Base-by-base conservation (phyloP, 2,329 filamentous ascomycete genomes). In the Diplodia scrobiculata region DNA sequence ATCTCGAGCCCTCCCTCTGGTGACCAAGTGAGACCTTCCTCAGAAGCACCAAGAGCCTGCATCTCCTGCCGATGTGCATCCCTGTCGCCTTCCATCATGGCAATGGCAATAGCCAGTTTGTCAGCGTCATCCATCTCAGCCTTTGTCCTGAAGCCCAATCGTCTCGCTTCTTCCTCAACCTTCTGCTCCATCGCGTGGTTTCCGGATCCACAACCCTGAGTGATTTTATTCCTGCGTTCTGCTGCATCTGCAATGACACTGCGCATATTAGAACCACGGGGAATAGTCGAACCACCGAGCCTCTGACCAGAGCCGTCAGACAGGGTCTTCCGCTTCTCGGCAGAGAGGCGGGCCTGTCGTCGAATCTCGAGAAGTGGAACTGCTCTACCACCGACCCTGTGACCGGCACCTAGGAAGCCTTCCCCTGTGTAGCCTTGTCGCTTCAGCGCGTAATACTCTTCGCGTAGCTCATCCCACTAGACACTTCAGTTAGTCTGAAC, bases 41-140 rank as follows among this genome's bases (percentile, higher is more conserved):
- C 71, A 13, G 73, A 74, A 10, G 75, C 73, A 34, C 66, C 80
- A 82, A 64, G 79, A 77, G n/a, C 86, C 85, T 69, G 87, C 69
- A 70, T 73, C 21, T 80, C 70, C 68, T 78, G 79, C 55, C 73
- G 71, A 70, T 81, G 78, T 69, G 87, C 84, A 68, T 96, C 92
- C 74, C 96, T 88, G 73, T 96, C 90, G 29, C 95, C 81, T 72
- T 97, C 93, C 80, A 91, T 92, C 36, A 96, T 81, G 0, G 92
- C 92, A 72, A 93, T 87, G 63, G 92, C 87, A 68, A 97, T 96
- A 5, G 93, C 93, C 27, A 86, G 84, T 66, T 97, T 91, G 71
- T 97, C 96, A 3, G 92, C 93, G 71, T 92, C 89, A 65, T 97
- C 92, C 75, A 96, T 91, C 70, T 96, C 91, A 0, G 91, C 92